Percentiles rank a stretch among this genome's conserved stretches.
Evolutionary conservation across 768 basidiomycete species (phyloP).

Genomic region (Bullera alba): DNA sequence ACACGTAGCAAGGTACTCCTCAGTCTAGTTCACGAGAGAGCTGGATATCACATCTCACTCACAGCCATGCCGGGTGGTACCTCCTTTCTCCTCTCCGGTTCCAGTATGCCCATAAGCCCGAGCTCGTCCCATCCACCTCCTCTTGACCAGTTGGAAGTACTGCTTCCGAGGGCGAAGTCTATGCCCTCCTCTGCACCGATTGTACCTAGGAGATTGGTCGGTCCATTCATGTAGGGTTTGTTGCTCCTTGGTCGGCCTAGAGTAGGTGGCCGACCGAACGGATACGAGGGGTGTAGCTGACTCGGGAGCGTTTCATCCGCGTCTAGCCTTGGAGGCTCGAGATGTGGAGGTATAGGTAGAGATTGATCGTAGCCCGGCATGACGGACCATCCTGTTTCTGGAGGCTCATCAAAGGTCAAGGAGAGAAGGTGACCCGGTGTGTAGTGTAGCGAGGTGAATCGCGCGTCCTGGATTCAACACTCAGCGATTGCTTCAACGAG

Average conservation of each 20-base stretch:
- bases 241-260: conserved; percentile 1
- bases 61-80: conserved; percentile 42
- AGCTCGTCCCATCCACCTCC: conserved; percentile 28
- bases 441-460: conserved; percentile 34
- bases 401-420: conserved; percentile 27
- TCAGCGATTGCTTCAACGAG: background rate
- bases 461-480: conserved; percentile 19
- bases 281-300: conserved; percentile 31
- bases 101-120: conserved; percentile 24
- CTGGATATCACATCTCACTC: conserved; percentile 5
- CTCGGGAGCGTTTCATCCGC: conserved; percentile 35
- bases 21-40: background rate
- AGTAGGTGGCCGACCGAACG: conserved; percentile 27
- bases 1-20: background rate
- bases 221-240: conserved; percentile 4
- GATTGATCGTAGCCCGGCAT: conserved; percentile 41
- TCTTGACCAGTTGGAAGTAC: background rate
- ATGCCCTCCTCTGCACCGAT: conserved; percentile 6
- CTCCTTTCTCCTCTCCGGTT: conserved; percentile 24
- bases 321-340: conserved; percentile 34
- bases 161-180: background rate
- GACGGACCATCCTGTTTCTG: conserved; percentile 39
- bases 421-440: conserved; percentile 21
- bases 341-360: conserved; percentile 24
- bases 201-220: conserved; percentile 29